These are phyloP conservation scores for Lentinus brumalis DNA, from an alignment of 768 basidiomycete species.

Conservation along the genomic window DNA sequence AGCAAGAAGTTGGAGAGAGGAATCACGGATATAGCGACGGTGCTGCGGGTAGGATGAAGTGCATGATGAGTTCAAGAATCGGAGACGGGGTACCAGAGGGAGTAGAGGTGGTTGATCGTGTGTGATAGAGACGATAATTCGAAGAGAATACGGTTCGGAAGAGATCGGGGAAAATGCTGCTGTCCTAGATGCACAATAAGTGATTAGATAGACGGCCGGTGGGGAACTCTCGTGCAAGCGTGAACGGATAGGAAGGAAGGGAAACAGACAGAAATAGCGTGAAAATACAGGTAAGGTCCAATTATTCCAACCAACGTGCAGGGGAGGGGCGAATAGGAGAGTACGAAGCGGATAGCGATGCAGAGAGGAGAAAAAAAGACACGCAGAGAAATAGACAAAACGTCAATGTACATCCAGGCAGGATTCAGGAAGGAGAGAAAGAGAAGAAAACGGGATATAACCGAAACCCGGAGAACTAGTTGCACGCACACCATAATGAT, in stretches of 20 bases:
- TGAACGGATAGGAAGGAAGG: background rate
- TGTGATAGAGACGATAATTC: too few relatives aligned
- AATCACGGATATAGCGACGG: too few relatives aligned
- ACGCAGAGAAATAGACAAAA: background rate
- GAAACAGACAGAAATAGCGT: background rate
- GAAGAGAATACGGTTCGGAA: background rate
- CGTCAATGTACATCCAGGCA: background rate
- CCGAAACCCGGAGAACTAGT: background rate
- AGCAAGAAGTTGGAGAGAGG: too few relatives aligned
- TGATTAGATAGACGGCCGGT: constrained; percentile 11
- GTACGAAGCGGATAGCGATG: background rate
- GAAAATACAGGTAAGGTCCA: constrained; percentile 17
- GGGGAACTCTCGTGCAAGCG: background rate
- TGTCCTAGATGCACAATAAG: constrained; percentile 21
- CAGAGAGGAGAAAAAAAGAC: background rate
- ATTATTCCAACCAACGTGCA: constrained; percentile 13
- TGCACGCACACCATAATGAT: constrained; percentile 1
- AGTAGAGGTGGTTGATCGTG: background rate
- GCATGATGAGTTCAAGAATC: background rate
- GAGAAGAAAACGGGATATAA: too few relatives aligned
- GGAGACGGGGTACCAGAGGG: background rate
- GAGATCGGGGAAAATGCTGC: background rate
- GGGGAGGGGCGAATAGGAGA: background rate
- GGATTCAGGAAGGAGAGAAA: too few relatives aligned
- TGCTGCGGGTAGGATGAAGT: background rate